Conservation (phyloP, 345 rosid genomes). For the Chamaenerion angustifolium region DNA sequence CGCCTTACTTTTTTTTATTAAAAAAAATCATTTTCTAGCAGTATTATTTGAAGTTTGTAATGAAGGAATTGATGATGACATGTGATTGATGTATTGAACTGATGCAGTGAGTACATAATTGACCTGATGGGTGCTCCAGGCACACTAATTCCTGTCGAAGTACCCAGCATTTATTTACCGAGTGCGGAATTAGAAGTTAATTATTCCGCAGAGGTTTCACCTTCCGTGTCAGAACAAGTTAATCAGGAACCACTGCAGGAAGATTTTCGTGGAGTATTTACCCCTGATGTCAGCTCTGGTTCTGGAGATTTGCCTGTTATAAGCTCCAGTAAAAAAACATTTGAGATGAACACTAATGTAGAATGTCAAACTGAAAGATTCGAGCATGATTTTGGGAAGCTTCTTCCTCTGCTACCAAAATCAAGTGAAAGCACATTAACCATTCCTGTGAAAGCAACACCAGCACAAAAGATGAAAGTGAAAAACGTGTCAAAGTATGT, state of each 20-base stretch:
- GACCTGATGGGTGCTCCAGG: conserved; percentile 99
- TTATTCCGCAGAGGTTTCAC: conserved; percentile 29
- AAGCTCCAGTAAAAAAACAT: conserved; percentile 25
- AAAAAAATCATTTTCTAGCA: too few relatives aligned
- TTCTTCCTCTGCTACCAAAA: conserved; percentile 29
- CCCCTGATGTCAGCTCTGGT: conserved; percentile 14
- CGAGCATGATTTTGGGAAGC: conserved; percentile 59
- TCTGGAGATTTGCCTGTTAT: conserved; percentile 19
- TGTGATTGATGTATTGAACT: conserved; percentile 13
- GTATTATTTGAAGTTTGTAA: conserved; percentile 5
- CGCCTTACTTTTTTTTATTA: too few relatives aligned
- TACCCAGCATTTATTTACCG: conserved; percentile 54
- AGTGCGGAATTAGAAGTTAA: conserved; percentile 34
- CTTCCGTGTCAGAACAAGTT: conserved; percentile 25
- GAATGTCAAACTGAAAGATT: conserved; percentile 39
- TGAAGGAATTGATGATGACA: conserved; percentile 5
- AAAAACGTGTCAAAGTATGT: conserved; percentile 81
- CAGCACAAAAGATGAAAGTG: conserved; percentile 68
- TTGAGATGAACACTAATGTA: conserved; percentile 23
- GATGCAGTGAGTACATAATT: conserved; percentile 78
- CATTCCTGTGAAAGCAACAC: conserved; percentile 31
- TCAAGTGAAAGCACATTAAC: conserved; percentile 27
- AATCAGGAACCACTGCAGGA: conserved; percentile 17
- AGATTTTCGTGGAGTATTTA: conserved; percentile 11
- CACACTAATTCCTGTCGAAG: conserved; percentile 76